Evolutionary conservation across 1,284 basidiomycete species (phyloP).

Genomic region (Chiua sp.): DNA sequence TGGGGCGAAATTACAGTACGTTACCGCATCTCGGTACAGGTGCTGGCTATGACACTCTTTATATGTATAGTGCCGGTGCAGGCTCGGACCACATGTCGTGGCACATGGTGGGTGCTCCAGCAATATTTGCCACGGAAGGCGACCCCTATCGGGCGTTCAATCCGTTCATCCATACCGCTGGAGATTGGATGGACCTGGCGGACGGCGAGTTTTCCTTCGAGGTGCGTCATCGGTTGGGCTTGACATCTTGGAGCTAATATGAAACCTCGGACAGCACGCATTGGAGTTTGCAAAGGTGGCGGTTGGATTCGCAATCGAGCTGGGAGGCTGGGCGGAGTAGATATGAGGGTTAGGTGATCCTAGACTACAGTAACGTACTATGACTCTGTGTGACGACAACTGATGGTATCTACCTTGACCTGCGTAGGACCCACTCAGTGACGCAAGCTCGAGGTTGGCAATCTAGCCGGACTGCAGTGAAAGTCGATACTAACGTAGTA

Average conservation of each 20-base stretch:
- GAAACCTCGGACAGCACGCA: constrained; percentile 10
- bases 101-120: constrained; percentile 24
- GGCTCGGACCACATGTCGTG: constrained; percentile 30
- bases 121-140: constrained; percentile 55
- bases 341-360: too few species aligned
- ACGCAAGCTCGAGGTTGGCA: too few species aligned
- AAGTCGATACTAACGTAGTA: too few species aligned
- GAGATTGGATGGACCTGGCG: constrained; percentile 49
- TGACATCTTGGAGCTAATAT: not conserved
- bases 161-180: constrained; percentile 76
- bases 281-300: constrained; percentile 88
- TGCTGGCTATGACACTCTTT: not conserved
- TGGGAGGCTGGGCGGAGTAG: constrained; percentile 57
- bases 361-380: too few species aligned
- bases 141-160: constrained; percentile 72
- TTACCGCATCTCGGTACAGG: not conserved
- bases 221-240: constrained; percentile 55
- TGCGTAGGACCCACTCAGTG: too few species aligned
- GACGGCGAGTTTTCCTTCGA: constrained; percentile 76
- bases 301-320: constrained; percentile 81
- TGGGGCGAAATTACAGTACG: constrained; percentile 18
- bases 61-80: constrained; percentile 13
- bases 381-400: too few species aligned
- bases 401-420: too few species aligned
- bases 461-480: too few species aligned